These are phyloP conservation scores for Hemerocallis citrina DNA, from an alignment of 106 monocot genomes.

Conservation along the genomic window DNA sequence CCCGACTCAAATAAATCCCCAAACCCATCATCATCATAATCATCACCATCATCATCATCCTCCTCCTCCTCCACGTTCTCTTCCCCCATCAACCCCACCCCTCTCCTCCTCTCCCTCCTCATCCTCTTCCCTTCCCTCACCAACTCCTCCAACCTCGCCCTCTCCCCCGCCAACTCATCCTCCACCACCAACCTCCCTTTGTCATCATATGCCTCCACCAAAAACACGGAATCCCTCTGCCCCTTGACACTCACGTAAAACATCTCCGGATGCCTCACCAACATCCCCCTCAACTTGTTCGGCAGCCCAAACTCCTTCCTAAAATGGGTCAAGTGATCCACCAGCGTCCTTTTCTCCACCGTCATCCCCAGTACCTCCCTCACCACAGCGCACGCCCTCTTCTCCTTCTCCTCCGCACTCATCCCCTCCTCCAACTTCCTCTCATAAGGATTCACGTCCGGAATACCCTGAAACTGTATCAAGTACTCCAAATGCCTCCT, in stretches of 20 bases:
- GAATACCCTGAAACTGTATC: constrained; percentile 44
- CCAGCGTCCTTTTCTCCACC: constrained; percentile 74
- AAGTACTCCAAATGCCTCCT: constrained; percentile 61
- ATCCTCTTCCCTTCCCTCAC: constrained; percentile 76
- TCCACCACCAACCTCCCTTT: constrained; percentile 53
- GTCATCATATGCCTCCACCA: constrained; percentile 80
- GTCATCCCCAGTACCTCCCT: constrained; percentile 87
- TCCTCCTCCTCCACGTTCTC: constrained; percentile 25
- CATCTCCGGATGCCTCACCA: constrained; percentile 90
- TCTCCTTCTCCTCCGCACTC: constrained; percentile 33
- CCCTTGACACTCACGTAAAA: constrained; percentile 98
- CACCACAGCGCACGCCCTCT: constrained; percentile 67
- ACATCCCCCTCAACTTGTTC: constrained; percentile 59
- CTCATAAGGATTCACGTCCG: constrained; percentile 48
- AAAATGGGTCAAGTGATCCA: constrained; percentile 88
- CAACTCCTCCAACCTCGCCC: constrained; percentile 47
- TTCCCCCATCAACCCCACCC: constrained; percentile 10
- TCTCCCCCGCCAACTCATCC: constrained; percentile 47
- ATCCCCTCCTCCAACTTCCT: neutral
- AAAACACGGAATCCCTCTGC: constrained; percentile 75
- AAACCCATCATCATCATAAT: constrained; percentile 36
- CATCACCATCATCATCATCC: constrained; percentile 17
- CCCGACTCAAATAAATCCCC: constrained; percentile 59
- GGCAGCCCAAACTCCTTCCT: constrained; percentile 80
- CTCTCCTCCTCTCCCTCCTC: constrained; percentile 48